Percentiles rank a stretch among this genome's conserved stretches.
Conservation (phyloP, 2,329 filamentous ascomycete genomes). For the Trichophaea hybrida region DNA sequence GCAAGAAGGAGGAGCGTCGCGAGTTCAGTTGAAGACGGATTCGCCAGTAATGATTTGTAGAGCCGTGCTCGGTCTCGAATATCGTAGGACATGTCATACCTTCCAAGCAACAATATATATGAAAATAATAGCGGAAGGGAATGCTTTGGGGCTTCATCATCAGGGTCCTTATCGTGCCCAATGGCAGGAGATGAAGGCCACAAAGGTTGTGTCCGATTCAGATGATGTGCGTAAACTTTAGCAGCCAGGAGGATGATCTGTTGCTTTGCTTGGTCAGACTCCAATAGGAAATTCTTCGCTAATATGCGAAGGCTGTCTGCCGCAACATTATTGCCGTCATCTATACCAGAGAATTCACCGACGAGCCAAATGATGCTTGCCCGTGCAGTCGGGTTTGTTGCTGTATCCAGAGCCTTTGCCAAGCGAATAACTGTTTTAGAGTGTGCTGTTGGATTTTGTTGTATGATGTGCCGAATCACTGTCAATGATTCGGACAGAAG, state of each 20-base stretch:
- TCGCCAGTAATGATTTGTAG: conserved; percentile 68
- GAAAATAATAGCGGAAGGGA: conserved; percentile 66
- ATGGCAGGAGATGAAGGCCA: conserved; percentile 26
- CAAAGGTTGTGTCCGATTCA: conserved; percentile 48
- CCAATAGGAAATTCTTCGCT: conserved; percentile 67
- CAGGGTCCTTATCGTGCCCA: conserved; percentile 29
- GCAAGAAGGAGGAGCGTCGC: conserved; percentile 82
- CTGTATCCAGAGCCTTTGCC: conserved; percentile 80
- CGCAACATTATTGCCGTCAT: conserved; percentile 75
- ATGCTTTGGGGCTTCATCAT: conserved; percentile 40
- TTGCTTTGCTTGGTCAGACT: conserved; percentile 72
- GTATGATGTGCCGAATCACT: conserved; percentile 88
- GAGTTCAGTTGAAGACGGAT: conserved; percentile 62
- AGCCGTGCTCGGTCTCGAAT: conserved; percentile 80
- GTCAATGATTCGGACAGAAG: conserved; percentile 86
- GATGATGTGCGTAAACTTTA: conserved; percentile 87
- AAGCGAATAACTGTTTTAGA: conserved; percentile 72
- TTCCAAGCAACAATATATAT: conserved; percentile 68
- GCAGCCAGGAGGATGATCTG: conserved; percentile 86
- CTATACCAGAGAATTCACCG: conserved; percentile 65
- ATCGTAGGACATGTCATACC: conserved; percentile 91
- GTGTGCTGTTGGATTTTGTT: conserved; percentile 71
- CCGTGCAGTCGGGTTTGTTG: conserved; percentile 72
- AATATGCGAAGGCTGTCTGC: conserved; percentile 83
- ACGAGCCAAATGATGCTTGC: conserved; percentile 97